Evolutionary conservation across 805 yeast genomes (phyloP), one percentile per base, ranked within the genome.

Genomic region (Saccharomycopsis oosterbeekiorum): DNA sequence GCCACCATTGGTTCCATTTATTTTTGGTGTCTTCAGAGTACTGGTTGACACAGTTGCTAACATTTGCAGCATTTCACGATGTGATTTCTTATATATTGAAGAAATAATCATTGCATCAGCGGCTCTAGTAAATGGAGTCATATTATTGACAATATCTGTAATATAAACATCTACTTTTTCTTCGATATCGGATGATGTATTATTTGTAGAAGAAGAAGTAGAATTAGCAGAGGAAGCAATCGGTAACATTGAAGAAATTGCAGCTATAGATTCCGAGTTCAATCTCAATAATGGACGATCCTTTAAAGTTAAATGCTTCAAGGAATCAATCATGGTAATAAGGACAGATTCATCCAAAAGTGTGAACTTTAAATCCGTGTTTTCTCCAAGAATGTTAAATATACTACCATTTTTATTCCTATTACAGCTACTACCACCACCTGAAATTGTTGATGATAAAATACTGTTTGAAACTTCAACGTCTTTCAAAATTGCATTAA

Each of bases 41-140:
- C n/a, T 47, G 24, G 14, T 21, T 42, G 50, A 42, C 1, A 26
- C 10, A 12, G 34, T 19, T 4, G 34, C 26, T 29, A 40, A 21
- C 15, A 54, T 51, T 4, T 17, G 39, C 29, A 41, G 53, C 37
- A 39, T 70, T 0, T 79, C 71, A 58, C 71, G 76, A 61, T 73
- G 75, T 12, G 53, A 47, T 24, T 47, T 47, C 57, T 75, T 75
- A 59, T 76, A 76, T 29, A 82, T 74, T 2, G 79, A 70, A 9
- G 84, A 78, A 37, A 87, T 67, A 0, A 83, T 71, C 42, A 82
- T 67, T 1, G 82, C 75, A 62, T 79, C 76, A 51, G 85, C 83
- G 2, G 84, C 84, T 66, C 98, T 78, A 1, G 82, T 75, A 55
- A 74, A 76, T 0, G 96, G 92, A 56, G 84, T 82, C 0, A 82